These are phyloP conservation scores for Bacterosira constricta DNA, from an alignment of 108 stramenopile species.

Conservation along the genomic window DNA sequence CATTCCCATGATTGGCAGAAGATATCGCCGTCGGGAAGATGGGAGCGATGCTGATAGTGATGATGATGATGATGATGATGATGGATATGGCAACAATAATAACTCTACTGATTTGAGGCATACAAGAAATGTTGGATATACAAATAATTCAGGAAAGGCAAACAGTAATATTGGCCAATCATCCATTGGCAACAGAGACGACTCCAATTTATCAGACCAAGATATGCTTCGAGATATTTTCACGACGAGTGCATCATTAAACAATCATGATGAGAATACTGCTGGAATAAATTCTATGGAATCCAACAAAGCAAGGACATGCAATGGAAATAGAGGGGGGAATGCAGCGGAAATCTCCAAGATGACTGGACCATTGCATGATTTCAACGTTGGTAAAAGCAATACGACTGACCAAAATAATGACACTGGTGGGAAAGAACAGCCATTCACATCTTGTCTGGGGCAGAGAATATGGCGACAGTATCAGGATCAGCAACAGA, in stretches of 20 bases:
- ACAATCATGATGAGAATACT: not conserved
- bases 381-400: not conserved
- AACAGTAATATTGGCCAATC: not conserved
- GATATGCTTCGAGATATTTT: not conserved
- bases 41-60: conserved; percentile 5
- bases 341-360: not conserved
- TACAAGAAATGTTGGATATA: not conserved
- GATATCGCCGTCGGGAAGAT: not conserved
- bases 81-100: not conserved
- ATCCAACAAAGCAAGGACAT: not conserved
- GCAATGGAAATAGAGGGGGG: not conserved
- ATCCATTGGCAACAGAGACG: too few species aligned
- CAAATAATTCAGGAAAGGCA: not conserved
- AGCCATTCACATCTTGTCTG: not conserved
- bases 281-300: not conserved
- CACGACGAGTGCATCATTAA: not conserved
- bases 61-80: conserved; percentile 1
- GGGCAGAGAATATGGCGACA: not conserved
- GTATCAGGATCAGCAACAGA: not conserved
- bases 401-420: not conserved
- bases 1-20: not conserved
- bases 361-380: not conserved
- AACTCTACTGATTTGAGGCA: not conserved
- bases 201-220: conserved; percentile 5
- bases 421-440: not conserved